A percentile compares a stretch with the other conserved stretches of the same genome.
Evolutionary conservation across 495 filamentous ascomycete species (phyloP).

Genomic region (Penicillium cinerascens): DNA sequence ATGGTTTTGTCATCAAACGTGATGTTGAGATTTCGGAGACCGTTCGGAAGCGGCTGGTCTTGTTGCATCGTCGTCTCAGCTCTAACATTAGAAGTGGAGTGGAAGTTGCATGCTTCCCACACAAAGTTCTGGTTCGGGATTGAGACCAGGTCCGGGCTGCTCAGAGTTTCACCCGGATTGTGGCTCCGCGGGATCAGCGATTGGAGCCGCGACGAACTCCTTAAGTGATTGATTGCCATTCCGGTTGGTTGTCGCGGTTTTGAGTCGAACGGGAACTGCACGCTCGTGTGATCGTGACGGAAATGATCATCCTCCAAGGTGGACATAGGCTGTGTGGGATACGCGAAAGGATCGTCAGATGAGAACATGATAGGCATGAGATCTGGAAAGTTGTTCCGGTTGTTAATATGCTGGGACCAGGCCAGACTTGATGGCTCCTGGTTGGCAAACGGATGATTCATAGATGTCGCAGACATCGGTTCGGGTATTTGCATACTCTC

Average conservation of each 20-base stretch:
- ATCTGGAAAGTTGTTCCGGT: slow-evolving; percentile 55
- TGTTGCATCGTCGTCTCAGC: slow-evolving; percentile 20
- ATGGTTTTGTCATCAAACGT: slow-evolving; percentile 29
- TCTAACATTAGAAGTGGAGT: slow-evolving; percentile 17
- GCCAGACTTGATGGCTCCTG: slow-evolving; percentile 24
- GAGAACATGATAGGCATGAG: slow-evolving; percentile 91
- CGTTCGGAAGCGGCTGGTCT: slow-evolving; percentile 13
- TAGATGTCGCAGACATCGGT: slow-evolving; percentile 15
- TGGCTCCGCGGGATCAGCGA: slow-evolving; percentile 35
- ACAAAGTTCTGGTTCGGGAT: slow-evolving; percentile 45
- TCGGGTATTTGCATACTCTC: slow-evolving; percentile 35
- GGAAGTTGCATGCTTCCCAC: slow-evolving; percentile 44
- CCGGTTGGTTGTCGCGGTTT: slow-evolving; percentile 9
- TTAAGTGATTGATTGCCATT: slow-evolving; percentile 21
- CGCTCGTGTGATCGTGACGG: slow-evolving; percentile 24
- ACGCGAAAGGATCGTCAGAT: slow-evolving; percentile 83
- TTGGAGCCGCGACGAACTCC: slow-evolving; percentile 29
- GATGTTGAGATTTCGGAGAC: slow-evolving; percentile 33
- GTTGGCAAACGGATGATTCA: slow-evolving; percentile 20
- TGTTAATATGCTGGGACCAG: slow-evolving; percentile 31
- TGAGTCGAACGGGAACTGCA: slow-evolving; percentile 17
- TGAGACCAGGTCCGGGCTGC: slow-evolving; percentile 46
- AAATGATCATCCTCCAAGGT: slow-evolving; percentile 55
- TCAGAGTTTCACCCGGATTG: slow-evolving; percentile 32
- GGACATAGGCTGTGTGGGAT: slow-evolving; percentile 79